These are phyloP conservation scores for Teunomyces kruisii DNA, from an alignment of 805 yeast species.

Conservation along the genomic window DNA sequence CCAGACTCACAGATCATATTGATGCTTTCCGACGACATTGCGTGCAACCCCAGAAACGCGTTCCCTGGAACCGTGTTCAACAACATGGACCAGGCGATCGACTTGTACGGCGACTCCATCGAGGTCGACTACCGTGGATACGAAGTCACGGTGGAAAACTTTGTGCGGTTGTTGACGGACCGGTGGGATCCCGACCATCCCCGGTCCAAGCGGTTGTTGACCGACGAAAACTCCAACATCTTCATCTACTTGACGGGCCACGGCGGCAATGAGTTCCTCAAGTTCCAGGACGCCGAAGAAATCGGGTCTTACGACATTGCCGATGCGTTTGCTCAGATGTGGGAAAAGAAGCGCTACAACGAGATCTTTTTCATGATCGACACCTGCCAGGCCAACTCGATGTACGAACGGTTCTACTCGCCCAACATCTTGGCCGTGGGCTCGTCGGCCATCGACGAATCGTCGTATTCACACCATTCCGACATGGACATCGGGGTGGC, in stretches of 20 bases:
- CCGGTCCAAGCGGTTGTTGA: conserved; percentile 80
- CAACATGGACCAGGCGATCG: conserved; percentile 87
- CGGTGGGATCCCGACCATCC: conserved; percentile 96
- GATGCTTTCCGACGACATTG: conserved; percentile 95
- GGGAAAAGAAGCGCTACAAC: conserved; percentile 90
- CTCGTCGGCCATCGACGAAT: conserved; percentile 81
- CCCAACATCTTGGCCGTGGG: conserved; percentile 94
- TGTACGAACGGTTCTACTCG: conserved; percentile 89
- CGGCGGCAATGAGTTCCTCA: conserved; percentile 96
- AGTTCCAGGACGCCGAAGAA: conserved; percentile 98
- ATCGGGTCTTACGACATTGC: conserved; percentile 94
- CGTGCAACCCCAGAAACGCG: conserved; percentile 94
- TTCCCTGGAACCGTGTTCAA: conserved; percentile 96
- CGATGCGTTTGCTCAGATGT: conserved; percentile 96
- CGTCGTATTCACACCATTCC: conserved; percentile 93
- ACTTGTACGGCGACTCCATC: conserved; percentile 88
- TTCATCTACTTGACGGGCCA: conserved; percentile 97
- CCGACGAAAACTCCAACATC: conserved; percentile 93
- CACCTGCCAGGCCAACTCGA: conserved; percentile 98
- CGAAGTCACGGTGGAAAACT: conserved; percentile 97
- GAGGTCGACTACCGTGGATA: conserved; percentile 98
- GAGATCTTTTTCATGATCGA: conserved; percentile 97
- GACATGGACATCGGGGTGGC: conserved; percentile 97
- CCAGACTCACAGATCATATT: conserved; percentile 97
- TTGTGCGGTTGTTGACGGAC: conserved; percentile 88